Evolutionary conservation across 2,329 filamentous ascomycete species (phyloP), one percentile per base, ranked within the genome.

Genomic region (Hymenoscyphus scutula): DNA sequence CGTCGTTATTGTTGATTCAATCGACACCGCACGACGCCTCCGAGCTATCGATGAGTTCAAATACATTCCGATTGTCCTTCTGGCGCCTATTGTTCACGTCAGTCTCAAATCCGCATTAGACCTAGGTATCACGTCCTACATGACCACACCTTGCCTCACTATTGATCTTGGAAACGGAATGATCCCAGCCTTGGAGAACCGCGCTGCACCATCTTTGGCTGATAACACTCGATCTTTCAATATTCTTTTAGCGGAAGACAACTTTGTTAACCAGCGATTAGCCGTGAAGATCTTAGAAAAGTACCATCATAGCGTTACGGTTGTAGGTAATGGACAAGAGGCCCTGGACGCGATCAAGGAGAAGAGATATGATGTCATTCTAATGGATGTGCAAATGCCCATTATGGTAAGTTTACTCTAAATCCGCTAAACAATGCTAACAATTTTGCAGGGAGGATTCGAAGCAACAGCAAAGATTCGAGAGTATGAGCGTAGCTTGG

Each of bases 341-440:
- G 95, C 95, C 1, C 87, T 98, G 15, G 90, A 97, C 73, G 88
- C 90, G n/a, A 88, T 97, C 70, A 93, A 96, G 81, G 86, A 89
- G 74, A 94, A 90, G 78, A 89, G 91, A 74, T 99, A 96, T 75
- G 95, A 99, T 76, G 91, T 97, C 65, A 95, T 99, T 67, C 83
- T 99, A 56, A 99, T 99, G 95, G 95, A 99, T 74, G 95, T 99
- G 19, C 95, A 98, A 76, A 99, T 99, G 95, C 95, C 95, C n/a
- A 90, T 98, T 72, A 98, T 98, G 93, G 88, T 90, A 78, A 80
- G 86, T 61, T 5, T 29, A 64, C 37, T n/a, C 45, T 53, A 59
- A 38, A 58, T 10, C 27, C 48, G 41, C 19, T 30, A 53, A 30
- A 2, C 2, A 41, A 54, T 63, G 64, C 77, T 83, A 74, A 84